Evolutionary conservation across 1,284 basidiomycete genomes (phyloP), one percentile per base, ranked within the genome.

Genomic region (Spongispora temasekensis): DNA sequence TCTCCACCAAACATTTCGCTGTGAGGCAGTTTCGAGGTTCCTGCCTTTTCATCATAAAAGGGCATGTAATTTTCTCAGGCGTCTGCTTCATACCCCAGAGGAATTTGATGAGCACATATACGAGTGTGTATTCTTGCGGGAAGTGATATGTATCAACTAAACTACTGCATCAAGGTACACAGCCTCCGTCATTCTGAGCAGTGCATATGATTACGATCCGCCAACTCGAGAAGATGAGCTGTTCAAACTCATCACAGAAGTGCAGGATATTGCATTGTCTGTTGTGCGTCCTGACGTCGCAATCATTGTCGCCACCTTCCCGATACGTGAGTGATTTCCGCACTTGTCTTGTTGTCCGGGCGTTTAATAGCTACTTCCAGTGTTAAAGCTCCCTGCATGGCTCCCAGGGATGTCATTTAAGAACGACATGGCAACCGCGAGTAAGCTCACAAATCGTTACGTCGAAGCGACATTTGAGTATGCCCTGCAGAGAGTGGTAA

Each of bases 281-380:
- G 37, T 55, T 9, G 53, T 55, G 37, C 53, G 53, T 28, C 35
- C 53, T 10, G 53, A 55, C n/a, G 30, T 17, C 6, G 53, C 53
- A 12, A 28, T 62, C 21, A 8, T 61, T 4, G 5, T 62, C 8
- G 53, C 19, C 15, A 35, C 66, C 3, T 65, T 68, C 27, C 68
- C 68, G 1, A 28, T 44, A 1, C 8, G 67, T 68, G 34, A 48
- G 69, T 44, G 32, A 35, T 34, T 34, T 30, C 1, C 6, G 15
- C 31, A 1, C 19, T 3, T 35, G 25, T 44, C 7, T 19, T 19
- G 35, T 17, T 19, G 30, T 19, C 10, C 15, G 21, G 4, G 31
- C 15, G 15, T 19, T 28, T 31, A 34, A 46, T 27, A 5, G 10
- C 21, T 31, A 0, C 19, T 21, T 13, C 17, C 7, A 64, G 63